phyloP scores from a whole-genome alignment of 371 early-diverging fungal genomes.

The Synchytrium microbalum region DNA sequence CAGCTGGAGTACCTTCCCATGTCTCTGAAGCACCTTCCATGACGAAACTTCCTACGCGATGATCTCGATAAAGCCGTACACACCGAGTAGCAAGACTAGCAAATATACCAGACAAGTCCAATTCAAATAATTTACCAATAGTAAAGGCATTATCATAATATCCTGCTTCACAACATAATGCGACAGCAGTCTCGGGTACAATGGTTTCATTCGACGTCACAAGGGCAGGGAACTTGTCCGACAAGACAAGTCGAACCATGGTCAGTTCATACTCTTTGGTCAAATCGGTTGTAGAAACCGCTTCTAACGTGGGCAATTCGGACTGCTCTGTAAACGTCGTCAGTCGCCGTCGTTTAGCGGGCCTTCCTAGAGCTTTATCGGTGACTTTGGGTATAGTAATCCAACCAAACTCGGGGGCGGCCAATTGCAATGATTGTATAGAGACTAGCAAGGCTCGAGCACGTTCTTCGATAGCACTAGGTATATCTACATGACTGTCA shows the following conservation, averaged over 20 bases:
- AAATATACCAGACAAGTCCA: not conserved
- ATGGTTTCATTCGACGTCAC: not conserved
- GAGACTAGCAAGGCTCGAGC: not conserved
- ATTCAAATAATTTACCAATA: not conserved
- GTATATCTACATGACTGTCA: not conserved
- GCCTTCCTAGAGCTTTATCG: not conserved
- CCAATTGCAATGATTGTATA: not conserved
- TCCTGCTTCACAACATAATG: not conserved
- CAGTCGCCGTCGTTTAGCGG: not conserved
- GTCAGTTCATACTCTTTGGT: not conserved
- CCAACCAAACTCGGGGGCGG: not conserved
- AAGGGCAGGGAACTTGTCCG: not conserved
- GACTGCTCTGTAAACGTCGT: not conserved
- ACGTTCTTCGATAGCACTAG: not conserved
- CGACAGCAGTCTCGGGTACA: not conserved
- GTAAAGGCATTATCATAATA: not conserved
- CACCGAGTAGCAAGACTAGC: not conserved
- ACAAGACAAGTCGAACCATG: not conserved
- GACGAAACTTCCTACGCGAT: not conserved
- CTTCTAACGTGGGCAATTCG: not conserved
- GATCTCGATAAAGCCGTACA: not conserved
- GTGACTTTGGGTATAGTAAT: not conserved
- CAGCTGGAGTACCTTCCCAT: not conserved
- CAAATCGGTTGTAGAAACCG: not conserved
- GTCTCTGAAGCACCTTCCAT: not conserved